Percentiles rank a stretch among this genome's conserved stretches.
phyloP scores from a whole-genome alignment of 371 early-diverging fungal species.

The Mucor plumbeus region DNA sequence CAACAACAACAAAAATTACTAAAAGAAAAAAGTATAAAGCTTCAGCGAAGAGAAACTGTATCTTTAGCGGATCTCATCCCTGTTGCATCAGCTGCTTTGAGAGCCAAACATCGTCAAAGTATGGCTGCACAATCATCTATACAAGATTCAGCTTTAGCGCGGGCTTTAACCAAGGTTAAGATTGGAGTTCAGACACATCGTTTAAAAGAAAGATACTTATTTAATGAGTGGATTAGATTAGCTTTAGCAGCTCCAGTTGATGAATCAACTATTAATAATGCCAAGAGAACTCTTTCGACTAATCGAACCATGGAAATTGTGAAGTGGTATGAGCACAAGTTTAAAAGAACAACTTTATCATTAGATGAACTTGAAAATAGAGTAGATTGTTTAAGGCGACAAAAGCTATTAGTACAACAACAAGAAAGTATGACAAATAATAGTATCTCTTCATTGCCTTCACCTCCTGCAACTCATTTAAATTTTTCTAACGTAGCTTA shows the following conservation, averaged over 20 bases:
- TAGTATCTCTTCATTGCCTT: constrained; percentile 1
- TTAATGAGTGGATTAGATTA: constrained; percentile 54
- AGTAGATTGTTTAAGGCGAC: constrained; percentile 43
- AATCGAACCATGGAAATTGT: constrained; percentile 53
- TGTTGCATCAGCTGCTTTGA: constrained; percentile 43
- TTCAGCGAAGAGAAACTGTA: constrained; percentile 24
- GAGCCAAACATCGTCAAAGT: constrained; percentile 15
- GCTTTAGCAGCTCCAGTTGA: constrained; percentile 46
- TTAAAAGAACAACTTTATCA: constrained; percentile 32
- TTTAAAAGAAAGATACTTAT: constrained; percentile 47
- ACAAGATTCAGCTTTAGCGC: constrained; percentile 37
- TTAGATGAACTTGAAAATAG: constrained; percentile 42
- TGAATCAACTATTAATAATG: constrained; percentile 35
- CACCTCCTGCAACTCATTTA: constrained; percentile 11
- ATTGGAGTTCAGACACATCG: constrained; percentile 45
- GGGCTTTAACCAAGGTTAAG: constrained; percentile 47
- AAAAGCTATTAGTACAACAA: constrained; percentile 25
- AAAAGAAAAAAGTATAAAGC: constrained; percentile 9
- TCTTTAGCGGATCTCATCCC: constrained; percentile 51
- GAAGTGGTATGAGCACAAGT: constrained; percentile 52
- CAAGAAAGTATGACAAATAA: constrained; percentile 5
- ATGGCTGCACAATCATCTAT: neutral
- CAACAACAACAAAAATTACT: constrained; percentile 4
- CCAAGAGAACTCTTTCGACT: neutral
- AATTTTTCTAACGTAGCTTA: constrained; percentile 7